Evolutionary conservation across 1,139 yeast species (phyloP), one percentile per base, ranked within the genome.

Genomic region (Suzukiozyma palmioleophila): DNA sequence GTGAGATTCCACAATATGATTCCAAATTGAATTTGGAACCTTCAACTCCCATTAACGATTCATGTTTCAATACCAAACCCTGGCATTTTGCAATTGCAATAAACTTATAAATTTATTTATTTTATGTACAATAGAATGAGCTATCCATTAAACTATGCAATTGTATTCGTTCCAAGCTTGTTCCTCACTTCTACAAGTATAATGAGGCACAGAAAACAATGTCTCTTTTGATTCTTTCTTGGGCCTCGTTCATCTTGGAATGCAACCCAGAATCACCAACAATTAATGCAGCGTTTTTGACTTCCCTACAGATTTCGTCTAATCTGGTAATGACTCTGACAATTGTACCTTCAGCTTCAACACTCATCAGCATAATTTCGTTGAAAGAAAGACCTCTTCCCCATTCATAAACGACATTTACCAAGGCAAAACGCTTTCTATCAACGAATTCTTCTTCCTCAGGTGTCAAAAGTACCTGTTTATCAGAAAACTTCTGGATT

Each of bases 341-440:
- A 59, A 92, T 94, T 0, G 97, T 87, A 29, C 99, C 99, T 62
- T 92, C 99, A 26, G 94, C 92, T 54, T 90, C 97, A 15, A 79
- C 81, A 47, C 95, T 85, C 48, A 88, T 74, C 44, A 79, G 83
- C 84, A 90, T 92, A 50, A 92, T 92, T 43, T 87, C 94, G 48
- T 84, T 84, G 65, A 92, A 92, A 1, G 94, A 75, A 73, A 89
- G 74, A 2, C 98, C 99, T 49, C 95, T 75, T 1, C 97, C 97
- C 99, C 99, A 92, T 62, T 92, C 97, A 58, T 92, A 92, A 3
- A 92, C 96, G 10, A 89, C 96, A 58, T 89, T 92, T 60, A 87
- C 85, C 54, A 92, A 71, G 0, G 94, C 96, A 62, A 92, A 92
- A 49, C 98, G 69, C 52, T 88, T 83, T 49, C 84, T 75, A 44